Evolutionary conservation across 805 yeast species (phyloP), one percentile per base, ranked within the genome.

Genomic region (Yarrowia sp.): DNA sequence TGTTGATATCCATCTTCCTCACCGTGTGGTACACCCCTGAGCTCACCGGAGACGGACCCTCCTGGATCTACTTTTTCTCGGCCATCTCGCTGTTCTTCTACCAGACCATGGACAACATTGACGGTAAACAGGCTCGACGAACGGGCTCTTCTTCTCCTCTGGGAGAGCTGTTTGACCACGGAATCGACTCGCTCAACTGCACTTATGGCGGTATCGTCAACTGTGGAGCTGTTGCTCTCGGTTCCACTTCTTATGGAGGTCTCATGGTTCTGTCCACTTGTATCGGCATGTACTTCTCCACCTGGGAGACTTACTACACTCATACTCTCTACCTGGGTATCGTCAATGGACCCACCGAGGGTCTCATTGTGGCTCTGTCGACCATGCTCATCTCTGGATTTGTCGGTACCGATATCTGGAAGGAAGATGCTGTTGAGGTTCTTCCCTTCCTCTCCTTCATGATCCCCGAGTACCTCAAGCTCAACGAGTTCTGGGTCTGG

Each of bases 41-140:
- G 68, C 80, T 92, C 68, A 74, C 81, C 35, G 73, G 83, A 17
- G 71, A 74, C 14, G 82, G 83, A 11, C 97, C 98, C 11, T 74
- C 82, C 36, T 89, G 96, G 96, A 80, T 88, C 33, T 91, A 90
- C 75, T 83, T 84, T 69, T 80, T 88, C 64, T 89, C 89, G 73
- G 97, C 96, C 0, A 72, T 87, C 67, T 92, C 96, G 1, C 78
- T 93, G 66, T 89, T 92, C 74, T 80, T 92, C 82, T 93, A 93
- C 76, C 98, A 95, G 74, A 93, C 98, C 0, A 90, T 95, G 79
- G 98, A 95, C 78, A 97, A 96, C 6, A 90, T 97, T 74, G 98
- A 93, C 77, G 98, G 98, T 8, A 86, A 90, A 71, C 99, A 93
- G 75, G 98, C 98, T 28, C 85, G 98, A 71, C 84, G 89, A 71